Conservation (phyloP, 306 rosid genomes). For the Citrullus colocynthis region DNA sequence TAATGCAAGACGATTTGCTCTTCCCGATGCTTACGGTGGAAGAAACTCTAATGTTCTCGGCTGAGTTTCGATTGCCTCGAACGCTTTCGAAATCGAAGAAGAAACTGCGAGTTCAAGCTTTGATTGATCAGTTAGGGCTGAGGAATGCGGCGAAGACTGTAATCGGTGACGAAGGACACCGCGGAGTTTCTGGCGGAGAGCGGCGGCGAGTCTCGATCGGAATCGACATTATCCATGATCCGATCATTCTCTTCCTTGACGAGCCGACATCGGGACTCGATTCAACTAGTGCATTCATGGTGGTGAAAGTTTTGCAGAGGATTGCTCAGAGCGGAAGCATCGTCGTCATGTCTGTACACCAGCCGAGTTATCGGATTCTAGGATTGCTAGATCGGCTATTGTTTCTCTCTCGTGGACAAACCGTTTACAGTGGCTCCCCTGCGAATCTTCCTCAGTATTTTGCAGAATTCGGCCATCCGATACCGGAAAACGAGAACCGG, state of each 20-base stretch:
- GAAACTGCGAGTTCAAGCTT: slow-evolving; percentile 54
- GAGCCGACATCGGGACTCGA: slow-evolving; percentile 95
- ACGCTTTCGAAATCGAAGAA: slow-evolving; percentile 70
- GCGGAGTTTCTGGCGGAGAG: slow-evolving; percentile 92
- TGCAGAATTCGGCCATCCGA: slow-evolving; percentile 70
- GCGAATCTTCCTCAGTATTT: slow-evolving; percentile 40
- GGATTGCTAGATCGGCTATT: slow-evolving; percentile 65
- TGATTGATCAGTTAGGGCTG: slow-evolving; percentile 85
- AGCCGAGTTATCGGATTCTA: slow-evolving; percentile 77
- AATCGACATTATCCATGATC: slow-evolving; percentile 84
- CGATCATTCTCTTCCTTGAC: slow-evolving; percentile 74
- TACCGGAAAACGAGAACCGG: slow-evolving; percentile 77
- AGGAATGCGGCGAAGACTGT: slow-evolving; percentile 64
- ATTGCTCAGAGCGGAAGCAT: slow-evolving; percentile 96
- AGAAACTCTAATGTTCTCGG: slow-evolving; percentile 84
- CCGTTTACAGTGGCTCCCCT: slow-evolving; percentile 82
- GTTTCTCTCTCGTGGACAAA: slow-evolving; percentile 71
- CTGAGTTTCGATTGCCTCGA: slow-evolving; percentile 75
- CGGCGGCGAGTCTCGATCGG: slow-evolving; percentile 91
- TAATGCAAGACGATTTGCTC: slow-evolving; percentile 91
- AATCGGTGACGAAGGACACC: slow-evolving; percentile 90
- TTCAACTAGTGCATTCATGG: slow-evolving; percentile 94
- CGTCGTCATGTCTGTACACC: slow-evolving; percentile 86
- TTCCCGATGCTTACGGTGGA: slow-evolving; percentile 96
- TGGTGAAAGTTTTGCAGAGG: slow-evolving; percentile 81